phyloP scores from a whole-genome alignment of 345 rosid genomes.

The Aquilaria yunnanensis region DNA sequence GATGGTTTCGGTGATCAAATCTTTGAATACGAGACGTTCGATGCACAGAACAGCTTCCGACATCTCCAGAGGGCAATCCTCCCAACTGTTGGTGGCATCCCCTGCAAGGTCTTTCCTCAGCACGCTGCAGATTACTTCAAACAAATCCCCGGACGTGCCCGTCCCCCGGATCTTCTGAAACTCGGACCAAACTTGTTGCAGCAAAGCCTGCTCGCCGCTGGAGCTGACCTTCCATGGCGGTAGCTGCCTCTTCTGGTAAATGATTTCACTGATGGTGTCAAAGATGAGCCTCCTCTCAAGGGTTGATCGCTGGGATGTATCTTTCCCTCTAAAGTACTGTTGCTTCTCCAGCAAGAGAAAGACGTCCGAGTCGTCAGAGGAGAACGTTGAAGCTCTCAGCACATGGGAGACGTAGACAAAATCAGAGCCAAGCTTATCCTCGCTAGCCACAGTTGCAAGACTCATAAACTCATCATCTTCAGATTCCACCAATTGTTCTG shows the following conservation, averaged over 20 bases:
- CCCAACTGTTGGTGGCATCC: constrained; percentile 56
- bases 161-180: constrained; percentile 49
- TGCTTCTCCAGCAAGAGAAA: constrained; percentile 71
- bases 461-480: constrained; percentile 13
- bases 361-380: constrained; percentile 49
- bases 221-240: constrained; percentile 48
- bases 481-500: too few species aligned
- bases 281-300: constrained; percentile 64
- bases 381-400: constrained; percentile 44
- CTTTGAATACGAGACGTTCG: constrained; percentile 79
- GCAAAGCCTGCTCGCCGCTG: constrained; percentile 11
- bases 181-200: constrained; percentile 66
- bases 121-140: constrained; percentile 60
- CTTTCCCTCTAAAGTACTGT: constrained; percentile 49
- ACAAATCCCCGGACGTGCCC: constrained; percentile 41
- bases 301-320: constrained; percentile 26
- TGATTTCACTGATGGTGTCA: constrained; percentile 60
- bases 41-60: constrained; percentile 71
- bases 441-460: too few species aligned
- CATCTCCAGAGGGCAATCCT: constrained; percentile 51
- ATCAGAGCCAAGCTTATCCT: constrained; percentile 18
- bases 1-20: constrained; percentile 78
- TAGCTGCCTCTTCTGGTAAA: constrained; percentile 36
- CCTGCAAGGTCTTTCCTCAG: constrained; percentile 69
- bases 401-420: constrained; percentile 66